Base-by-base conservation (phyloP, 2,329 filamentous ascomycete species). In the Hypoxylon sp. region DNA sequence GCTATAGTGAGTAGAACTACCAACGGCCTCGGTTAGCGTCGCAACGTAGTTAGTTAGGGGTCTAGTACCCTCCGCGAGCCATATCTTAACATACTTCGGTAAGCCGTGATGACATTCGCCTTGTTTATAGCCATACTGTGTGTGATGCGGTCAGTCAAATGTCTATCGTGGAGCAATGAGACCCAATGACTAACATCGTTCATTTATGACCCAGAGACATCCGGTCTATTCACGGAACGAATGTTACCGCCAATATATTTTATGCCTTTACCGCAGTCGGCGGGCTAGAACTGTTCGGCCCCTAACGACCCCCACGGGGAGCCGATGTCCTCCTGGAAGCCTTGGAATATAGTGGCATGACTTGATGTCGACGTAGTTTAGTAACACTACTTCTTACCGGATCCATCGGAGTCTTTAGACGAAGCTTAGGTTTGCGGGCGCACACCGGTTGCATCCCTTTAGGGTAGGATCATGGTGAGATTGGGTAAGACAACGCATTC, bases 21-120 rank as follows among this genome's bases (percentile, higher is more conserved):
- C 48, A 60, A 53, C 35, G 40, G 56, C 37, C 20, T 62, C 64
- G 58, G 69, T 20, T 64, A 69, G 48, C 42, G 25, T 66, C 69
- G 62, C 56, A 61, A 57, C 44, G 49, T 61, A 57, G 13, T 50
- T 55, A 57, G 14, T 57, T 51, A 2, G 37, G 37, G 17, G 40
- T 35, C 30, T 60, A 61, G 49, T 46, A 42, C 17, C 42, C 30
- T 56, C 48, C 14, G 22, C 20, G 67, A 70, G 61, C 69, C 69
- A 48, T 58, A 61, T 51, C 40, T 61, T 11, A 31, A 50, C 55
- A 49, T 25, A 46, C 20, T 66, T 59, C 35, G 67, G 69, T 72
- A 57, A 42, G 6, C 17, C 35, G 5, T 60, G 44, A 65, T 55
- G 61, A 44, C 55, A 3, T 46, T 55, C 44, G 53, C 27, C 55